Evolutionary conservation across 441 rosid genomes (phyloP).

Genomic region (Jatropha multifida): DNA sequence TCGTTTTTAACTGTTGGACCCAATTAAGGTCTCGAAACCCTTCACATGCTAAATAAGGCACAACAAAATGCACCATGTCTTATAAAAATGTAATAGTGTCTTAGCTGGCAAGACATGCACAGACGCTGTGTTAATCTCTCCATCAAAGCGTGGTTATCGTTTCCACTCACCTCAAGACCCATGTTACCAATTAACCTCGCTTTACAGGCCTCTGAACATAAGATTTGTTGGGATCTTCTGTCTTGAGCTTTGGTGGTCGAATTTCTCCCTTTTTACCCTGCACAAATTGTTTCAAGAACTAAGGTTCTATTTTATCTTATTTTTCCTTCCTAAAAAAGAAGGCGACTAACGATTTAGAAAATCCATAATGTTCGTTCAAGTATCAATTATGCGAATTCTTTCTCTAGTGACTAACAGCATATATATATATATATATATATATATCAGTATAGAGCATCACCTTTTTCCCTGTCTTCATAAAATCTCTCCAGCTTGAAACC

Average conservation of each 20-base stretch:
- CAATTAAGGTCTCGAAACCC: not conserved
- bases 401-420: too few species aligned
- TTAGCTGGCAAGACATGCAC: constrained; percentile 1
- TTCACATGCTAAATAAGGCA: not conserved
- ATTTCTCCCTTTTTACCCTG: constrained; percentile 95
- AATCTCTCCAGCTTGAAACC: constrained; percentile 99
- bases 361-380: too few species aligned
- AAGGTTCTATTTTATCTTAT: not conserved
- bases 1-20: not conserved
- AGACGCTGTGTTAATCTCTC: not conserved
- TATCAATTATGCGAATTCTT: too few species aligned
- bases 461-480: constrained; percentile 86
- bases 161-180: not conserved
- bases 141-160: not conserved
- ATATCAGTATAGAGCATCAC: constrained; percentile 25
- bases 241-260: constrained; percentile 94
- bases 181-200: constrained; percentile 46
- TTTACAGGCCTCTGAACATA: constrained; percentile 98
- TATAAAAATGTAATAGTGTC: not conserved
- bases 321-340: not conserved
- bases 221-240: constrained; percentile 97
- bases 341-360: too few species aligned
- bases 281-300: not conserved
- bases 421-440: too few species aligned
- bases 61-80: not conserved